Base-by-base conservation (phyloP, 2,329 filamentous ascomycete species). In the Eurotiales sp. region DNA sequence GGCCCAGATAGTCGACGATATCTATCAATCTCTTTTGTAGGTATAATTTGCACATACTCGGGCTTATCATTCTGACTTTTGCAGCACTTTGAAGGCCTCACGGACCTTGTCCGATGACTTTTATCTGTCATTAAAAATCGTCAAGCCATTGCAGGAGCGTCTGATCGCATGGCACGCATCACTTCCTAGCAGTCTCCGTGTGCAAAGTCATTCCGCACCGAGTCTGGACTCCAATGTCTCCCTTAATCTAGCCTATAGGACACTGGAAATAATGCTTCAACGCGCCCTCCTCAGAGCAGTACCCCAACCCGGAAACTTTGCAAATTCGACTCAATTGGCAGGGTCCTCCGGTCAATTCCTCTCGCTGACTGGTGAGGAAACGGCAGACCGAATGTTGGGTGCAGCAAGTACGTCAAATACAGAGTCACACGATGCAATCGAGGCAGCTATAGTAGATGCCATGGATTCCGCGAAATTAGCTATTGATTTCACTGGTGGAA, bases 231-330 rank as follows among this genome's bases (percentile, higher is more conserved):
- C 2, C 62, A 61, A 41, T 59, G 58, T 8, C 1, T 61, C 61
- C 1, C 60, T 68, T 6, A 64, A 67, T 30, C 64, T 69, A 30
- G 61, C 64, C 46, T 68, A 67, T 40, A 53, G 67, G 11, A 56
- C 64, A n/a, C 56, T 66, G 1, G 64, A 64, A 10, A 55, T 69
- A 3, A 64, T 61, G 25, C 58, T 66, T 4, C 67, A 67, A 48
- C 65, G 66, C 14, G 65, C 65, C 0, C 56, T 69, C 36, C 57
- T 69, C 6, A 61, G 63, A 12, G 63, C 62, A 1, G 59, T 65
- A 57, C 64, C 62, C n/a, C 60, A 34, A 14, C 34, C 30, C 3
- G 14, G 14, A 15, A 15, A 34, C 14, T 15, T 4, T 34, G 4
- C 2, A 34, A 34, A 34, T 14, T 5, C 8, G 2, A 34, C 12